Percentiles rank a stretch among this genome's conserved stretches.
These are phyloP conservation scores for Quercus gilva DNA, from an alignment of 306 rosid species.

Conservation along the genomic window DNA sequence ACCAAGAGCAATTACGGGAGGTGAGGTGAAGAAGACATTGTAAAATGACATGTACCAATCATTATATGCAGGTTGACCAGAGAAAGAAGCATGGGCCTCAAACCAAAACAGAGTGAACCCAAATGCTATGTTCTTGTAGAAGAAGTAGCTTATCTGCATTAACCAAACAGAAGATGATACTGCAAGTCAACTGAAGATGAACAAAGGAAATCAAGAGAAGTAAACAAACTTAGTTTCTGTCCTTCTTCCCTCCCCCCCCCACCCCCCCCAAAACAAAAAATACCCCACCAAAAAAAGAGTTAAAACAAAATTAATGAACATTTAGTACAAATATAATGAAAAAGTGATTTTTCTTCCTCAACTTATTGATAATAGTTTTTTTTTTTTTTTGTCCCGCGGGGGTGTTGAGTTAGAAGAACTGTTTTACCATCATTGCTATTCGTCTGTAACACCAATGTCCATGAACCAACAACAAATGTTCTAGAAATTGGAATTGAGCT, in stretches of 20 bases:
- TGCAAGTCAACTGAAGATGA: constrained; percentile 3
- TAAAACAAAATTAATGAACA: background rate
- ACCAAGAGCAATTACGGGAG: constrained; percentile 86
- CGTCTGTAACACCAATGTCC: constrained; percentile 97
- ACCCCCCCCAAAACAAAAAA: background rate
- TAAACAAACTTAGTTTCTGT: background rate
- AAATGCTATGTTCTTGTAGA: constrained; percentile 85
- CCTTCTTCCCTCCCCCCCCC: background rate
- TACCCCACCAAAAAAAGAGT: too few relatives aligned
- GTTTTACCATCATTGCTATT: constrained; percentile 92
- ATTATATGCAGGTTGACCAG: constrained; percentile 77
- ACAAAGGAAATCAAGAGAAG: background rate
- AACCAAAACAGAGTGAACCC: constrained; percentile 92
- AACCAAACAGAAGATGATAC: constrained; percentile 17
- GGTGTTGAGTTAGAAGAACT: too few relatives aligned
- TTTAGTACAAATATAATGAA: background rate
- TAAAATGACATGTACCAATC: constrained; percentile 95
- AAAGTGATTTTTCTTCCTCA: background rate
- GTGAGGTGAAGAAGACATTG: constrained; percentile 93
- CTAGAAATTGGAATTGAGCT: constrained; percentile 77
- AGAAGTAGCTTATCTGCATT: constrained; percentile 93
- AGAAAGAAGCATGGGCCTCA: constrained; percentile 81
- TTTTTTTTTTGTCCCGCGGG: constrained; percentile 12
- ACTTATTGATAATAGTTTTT: background rate
- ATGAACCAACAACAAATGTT: constrained; percentile 80